These are phyloP conservation scores for Botrytis tulipae DNA, from an alignment of 2,329 filamentous ascomycete species.

Conservation along the genomic window DNA sequence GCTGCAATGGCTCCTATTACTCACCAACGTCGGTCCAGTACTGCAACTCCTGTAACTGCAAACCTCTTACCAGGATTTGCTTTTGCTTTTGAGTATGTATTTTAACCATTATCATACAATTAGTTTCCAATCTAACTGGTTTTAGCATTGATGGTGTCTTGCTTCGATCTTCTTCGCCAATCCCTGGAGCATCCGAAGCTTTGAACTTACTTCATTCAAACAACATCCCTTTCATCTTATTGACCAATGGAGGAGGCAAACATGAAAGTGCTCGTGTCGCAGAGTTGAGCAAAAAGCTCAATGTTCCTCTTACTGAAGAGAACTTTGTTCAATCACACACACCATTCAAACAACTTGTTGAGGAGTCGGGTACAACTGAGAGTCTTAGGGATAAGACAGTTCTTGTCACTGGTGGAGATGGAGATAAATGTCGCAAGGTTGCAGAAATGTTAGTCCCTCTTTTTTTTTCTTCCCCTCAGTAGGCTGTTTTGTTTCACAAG, in stretches of 20 bases:
- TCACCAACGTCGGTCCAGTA: constrained; percentile 10
- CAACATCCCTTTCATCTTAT: constrained; percentile 84
- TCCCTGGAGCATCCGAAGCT: constrained; percentile 74
- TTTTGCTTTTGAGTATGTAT: constrained; percentile 55
- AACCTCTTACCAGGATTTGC: constrained; percentile 44
- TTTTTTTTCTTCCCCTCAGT: constrained; percentile 33
- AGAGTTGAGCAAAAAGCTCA: constrained; percentile 66
- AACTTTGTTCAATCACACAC: constrained; percentile 91
- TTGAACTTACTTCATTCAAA: constrained; percentile 71
- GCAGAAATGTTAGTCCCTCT: constrained; percentile 52
- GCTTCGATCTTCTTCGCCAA: constrained; percentile 73
- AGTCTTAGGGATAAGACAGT: constrained; percentile 64
- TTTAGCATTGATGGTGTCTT: constrained; percentile 83
- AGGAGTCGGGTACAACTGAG: constrained; percentile 53
- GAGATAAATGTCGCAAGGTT: constrained; percentile 49
- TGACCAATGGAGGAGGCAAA: constrained; percentile 94
- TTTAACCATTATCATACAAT: background rate
- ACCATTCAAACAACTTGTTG: constrained; percentile 72
- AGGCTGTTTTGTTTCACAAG: background rate
- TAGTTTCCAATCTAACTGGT: constrained; percentile 14
- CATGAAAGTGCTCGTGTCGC: constrained; percentile 71
- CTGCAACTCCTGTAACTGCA: constrained; percentile 5
- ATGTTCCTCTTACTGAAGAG: constrained; percentile 60
- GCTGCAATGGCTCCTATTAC: constrained; percentile 11
- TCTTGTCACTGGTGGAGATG: constrained; percentile 63